Percentiles rank a stretch among this genome's conserved stretches.
Evolutionary conservation across 2,329 filamentous ascomycete genomes (phyloP).

Genomic region (Esteya vermicola): DNA sequence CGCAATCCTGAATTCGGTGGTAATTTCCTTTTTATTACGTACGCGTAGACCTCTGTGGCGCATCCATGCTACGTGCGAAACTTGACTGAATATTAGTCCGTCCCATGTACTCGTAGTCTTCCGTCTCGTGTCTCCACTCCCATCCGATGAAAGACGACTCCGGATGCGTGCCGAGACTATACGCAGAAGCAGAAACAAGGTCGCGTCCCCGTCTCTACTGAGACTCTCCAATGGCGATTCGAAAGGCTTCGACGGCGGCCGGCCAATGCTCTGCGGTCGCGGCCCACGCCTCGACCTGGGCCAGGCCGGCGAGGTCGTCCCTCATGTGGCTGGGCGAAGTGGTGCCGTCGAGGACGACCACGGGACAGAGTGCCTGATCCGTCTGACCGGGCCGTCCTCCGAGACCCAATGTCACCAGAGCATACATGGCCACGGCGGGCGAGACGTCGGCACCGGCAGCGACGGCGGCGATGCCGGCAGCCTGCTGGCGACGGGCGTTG

Average conservation of each 20-base stretch:
- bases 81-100: too few species aligned
- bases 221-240: neutral
- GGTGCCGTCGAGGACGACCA: constrained; percentile 10
- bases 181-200: too few species aligned
- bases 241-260: constrained; percentile 5
- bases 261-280: constrained; percentile 3
- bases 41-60: too few species aligned
- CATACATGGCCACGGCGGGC: constrained; percentile 28
- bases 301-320: constrained; percentile 30
- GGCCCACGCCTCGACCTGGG: constrained; percentile 25
- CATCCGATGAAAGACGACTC: too few species aligned
- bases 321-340: constrained; percentile 31
- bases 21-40: too few species aligned
- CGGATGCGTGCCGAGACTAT: too few species aligned
- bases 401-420: constrained; percentile 30
- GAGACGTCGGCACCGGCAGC: constrained; percentile 24
- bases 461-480: constrained; percentile 19
- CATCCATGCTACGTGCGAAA: too few species aligned
- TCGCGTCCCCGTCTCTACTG: too few species aligned
- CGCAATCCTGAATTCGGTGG: too few species aligned
- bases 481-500: constrained; percentile 33
- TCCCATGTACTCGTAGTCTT: too few species aligned
- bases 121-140: too few species aligned
- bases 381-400: constrained; percentile 29
- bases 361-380: constrained; percentile 11